These are phyloP conservation scores for Coemansia umbellata DNA, from an alignment of 192 early-diverging fungal species.

Conservation along the genomic window DNA sequence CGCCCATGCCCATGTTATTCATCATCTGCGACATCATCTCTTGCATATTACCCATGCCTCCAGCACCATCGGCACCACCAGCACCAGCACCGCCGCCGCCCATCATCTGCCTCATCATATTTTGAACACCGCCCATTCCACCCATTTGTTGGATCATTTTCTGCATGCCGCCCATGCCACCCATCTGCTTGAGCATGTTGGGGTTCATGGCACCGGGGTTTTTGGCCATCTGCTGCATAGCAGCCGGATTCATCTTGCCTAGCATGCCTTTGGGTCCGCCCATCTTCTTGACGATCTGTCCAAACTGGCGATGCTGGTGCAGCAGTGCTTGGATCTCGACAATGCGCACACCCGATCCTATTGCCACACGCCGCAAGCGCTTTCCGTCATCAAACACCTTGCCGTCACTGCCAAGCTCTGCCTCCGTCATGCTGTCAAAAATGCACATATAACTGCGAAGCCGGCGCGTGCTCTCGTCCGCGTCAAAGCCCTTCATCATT, in stretches of 20 bases:
- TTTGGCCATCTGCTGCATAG: conserved; percentile 59
- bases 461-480: conserved; percentile 58
- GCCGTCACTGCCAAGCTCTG: conserved; percentile 83
- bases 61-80: conserved; percentile 50
- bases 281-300: conserved; percentile 88
- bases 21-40: conserved; percentile 75
- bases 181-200: conserved; percentile 80
- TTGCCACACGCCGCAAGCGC: conserved; percentile 74
- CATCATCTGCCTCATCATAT: conserved; percentile 70
- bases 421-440: conserved; percentile 95
- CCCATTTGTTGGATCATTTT: conserved; percentile 54
- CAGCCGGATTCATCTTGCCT: conserved; percentile 58
- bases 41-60: conserved; percentile 63
- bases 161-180: conserved; percentile 52
- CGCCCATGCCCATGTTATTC: conserved; percentile 34
- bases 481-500: conserved; percentile 56
- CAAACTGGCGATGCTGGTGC: conserved; percentile 70
- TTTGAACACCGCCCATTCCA: conserved; percentile 53
- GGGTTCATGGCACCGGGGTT: conserved; percentile 62
- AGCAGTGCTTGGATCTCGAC: conserved; percentile 84
- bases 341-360: conserved; percentile 78
- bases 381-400: conserved; percentile 74
- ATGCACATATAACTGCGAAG: conserved; percentile 80
- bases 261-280: conserved; percentile 85
- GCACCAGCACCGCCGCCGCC: conserved; percentile 53